Base-by-base conservation (phyloP, 164 flowering plant genomes). In the Dillenia suffruticosa region DNA sequence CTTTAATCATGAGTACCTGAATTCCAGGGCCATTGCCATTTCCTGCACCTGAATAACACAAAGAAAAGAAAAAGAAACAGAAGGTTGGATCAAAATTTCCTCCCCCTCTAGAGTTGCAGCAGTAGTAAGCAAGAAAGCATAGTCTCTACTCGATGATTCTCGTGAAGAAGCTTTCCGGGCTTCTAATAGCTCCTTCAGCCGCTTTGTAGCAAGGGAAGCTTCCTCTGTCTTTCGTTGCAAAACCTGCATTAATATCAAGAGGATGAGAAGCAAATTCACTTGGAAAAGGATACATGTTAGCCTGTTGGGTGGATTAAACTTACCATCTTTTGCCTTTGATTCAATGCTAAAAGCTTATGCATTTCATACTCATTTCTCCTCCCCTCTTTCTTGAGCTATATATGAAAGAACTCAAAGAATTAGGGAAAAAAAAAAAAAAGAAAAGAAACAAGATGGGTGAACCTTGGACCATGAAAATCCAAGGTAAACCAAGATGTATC, bases 281-380 rank as follows among this genome's bases (percentile, higher is more conserved):
- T 8, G 11, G 1, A 10, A 24, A 13, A 6, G 44, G 2, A 16
- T 56, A 10, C 2, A 12, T 3, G 44, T 14, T 45, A 44, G 4
- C 9, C 22, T 40, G 15, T 26, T 13, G 63, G 55, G 14, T 4
- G 45, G 52, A 15, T 12, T 15, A 44, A 22, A 9, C 17, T 67
- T 79, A 95, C 99, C 99, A 88, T 81, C 72, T 92, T 95, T 70
- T 95, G 99, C 73, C 96, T 83, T 69, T 95, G 99, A 67, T 88
- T 95, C 68, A 95, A 74, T 61, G 99, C 91, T 63, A 88, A 68
- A 16, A 95, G 81, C 76, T 95, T 95, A 63, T 95, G 99, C 99
- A 95, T 92, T 78, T 95, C 99, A 68, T 88, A 95, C 70, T 92
- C 97, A 66, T 87, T 95, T 70, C 99, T 83, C 69, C 99, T 81